These are phyloP conservation scores for Tolypocladium nubicola DNA, from an alignment of 2,329 filamentous ascomycete genomes.

Conservation along the genomic window DNA sequence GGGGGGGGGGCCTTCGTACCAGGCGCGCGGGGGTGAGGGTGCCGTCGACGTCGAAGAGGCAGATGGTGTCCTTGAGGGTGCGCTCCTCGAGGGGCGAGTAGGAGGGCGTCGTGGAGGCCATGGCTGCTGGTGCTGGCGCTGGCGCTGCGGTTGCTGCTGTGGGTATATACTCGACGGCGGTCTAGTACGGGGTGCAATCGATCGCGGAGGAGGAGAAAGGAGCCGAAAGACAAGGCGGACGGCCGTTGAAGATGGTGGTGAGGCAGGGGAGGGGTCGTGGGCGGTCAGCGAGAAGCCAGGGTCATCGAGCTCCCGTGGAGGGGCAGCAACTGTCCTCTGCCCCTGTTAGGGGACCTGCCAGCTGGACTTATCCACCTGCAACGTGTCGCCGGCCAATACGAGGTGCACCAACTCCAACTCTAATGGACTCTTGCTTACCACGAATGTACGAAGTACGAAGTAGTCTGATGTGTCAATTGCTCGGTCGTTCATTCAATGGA, in stretches of 20 bases:
- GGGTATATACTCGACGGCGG: background rate
- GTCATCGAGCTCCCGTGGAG: background rate
- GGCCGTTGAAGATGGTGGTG: background rate
- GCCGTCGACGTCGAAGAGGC: constrained; percentile 92
- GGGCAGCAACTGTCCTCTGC: background rate
- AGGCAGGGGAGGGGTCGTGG: background rate
- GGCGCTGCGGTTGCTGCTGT: background rate
- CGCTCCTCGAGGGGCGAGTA: constrained; percentile 74
- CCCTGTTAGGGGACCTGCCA: background rate
- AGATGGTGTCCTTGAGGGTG: constrained; percentile 84
- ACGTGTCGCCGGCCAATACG: background rate
- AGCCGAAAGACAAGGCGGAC: background rate
- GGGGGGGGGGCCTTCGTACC: constrained; percentile 34
- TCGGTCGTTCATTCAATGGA: too few relatives aligned
- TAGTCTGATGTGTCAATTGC: too few relatives aligned
- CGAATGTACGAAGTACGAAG: too few relatives aligned
- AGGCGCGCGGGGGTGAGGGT: constrained; percentile 77
- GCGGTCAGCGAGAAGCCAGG: background rate
- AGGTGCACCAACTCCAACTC: too few relatives aligned
- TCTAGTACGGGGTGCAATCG: background rate
- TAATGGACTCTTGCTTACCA: too few relatives aligned
- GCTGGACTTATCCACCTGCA: background rate
- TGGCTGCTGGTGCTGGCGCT: constrained; percentile 14
- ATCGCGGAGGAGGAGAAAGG: background rate
- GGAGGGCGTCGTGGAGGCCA: constrained; percentile 28